Percentiles rank a stretch among this genome's conserved stretches.
Evolutionary conservation across 306 rosid species (phyloP).

Genomic region (Corylus avellana): DNA sequence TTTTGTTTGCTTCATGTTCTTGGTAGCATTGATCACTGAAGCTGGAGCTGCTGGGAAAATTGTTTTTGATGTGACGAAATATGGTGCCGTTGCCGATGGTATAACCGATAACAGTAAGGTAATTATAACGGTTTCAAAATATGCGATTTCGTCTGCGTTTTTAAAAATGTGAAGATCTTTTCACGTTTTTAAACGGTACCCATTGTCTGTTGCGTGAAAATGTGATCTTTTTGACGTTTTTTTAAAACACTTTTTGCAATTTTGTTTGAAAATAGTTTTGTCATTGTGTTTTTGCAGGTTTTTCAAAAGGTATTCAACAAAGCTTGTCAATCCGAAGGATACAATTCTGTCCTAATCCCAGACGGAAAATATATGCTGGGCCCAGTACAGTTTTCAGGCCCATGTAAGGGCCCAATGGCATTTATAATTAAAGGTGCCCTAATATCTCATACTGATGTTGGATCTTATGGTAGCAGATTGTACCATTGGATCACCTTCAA

Average conservation of each 20-base stretch:
- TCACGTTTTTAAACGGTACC: no score
- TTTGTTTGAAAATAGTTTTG: no score
- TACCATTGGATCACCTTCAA: conserved; percentile 34
- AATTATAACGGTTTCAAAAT: no score
- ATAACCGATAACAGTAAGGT: conserved; percentile 36
- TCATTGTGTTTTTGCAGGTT: conserved; percentile 15
- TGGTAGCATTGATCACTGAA: background rate
- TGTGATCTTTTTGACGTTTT: no score
- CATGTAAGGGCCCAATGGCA: conserved; percentile 24
- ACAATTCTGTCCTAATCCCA: conserved; percentile 28
- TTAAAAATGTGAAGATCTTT: no score
- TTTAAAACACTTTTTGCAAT: background rate
- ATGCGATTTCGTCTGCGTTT: no score
- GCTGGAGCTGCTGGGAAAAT: conserved; percentile 15
- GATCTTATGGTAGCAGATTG: background rate
- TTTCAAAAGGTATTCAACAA: conserved; percentile 21
- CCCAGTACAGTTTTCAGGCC: conserved; percentile 24
- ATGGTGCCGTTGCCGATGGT: conserved; percentile 30
- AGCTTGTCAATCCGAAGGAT: conserved; percentile 31
- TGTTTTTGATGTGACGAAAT: conserved; percentile 14
- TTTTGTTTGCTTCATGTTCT: conserved; percentile 13
- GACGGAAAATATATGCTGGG: conserved; percentile 18
- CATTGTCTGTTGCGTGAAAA: no score
- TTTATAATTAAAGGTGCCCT: conserved; percentile 23
- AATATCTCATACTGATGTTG: background rate